Evolutionary conservation across 148 eudicot species (phyloP), one percentile per base, ranked within the genome.

Genomic region (Chenopodium quinoa): DNA sequence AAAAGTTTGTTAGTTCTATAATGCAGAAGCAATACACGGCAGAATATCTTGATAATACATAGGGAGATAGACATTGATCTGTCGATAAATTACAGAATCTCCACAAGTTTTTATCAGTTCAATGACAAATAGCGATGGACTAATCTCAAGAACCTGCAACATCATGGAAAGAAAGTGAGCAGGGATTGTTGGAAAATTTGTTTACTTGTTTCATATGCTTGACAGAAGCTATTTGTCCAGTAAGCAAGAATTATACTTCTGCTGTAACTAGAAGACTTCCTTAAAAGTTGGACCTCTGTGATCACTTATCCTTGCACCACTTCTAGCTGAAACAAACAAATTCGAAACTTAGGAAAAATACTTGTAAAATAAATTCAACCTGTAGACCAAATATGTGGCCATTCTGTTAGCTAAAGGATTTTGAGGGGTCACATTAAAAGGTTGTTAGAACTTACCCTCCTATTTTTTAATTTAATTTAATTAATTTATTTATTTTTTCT

Each of bases 91-190:
- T 34, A 84, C 83, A 79, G 91, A 50, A 87, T 96, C 99, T 69
- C 99, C 99, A 44, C 75, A 82, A 0, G 91, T 84, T 88, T 96
- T 91, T 80, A 89, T 88, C 75, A 96, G 82, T 85, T 96, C 99
- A 73, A 96, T 97, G 40, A 96, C 99, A 66, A 86, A 90, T 69
- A 93, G 75, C 16, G 93, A 85, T 50, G 92, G 90, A 78, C 93
- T 96, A 75, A 96, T 91, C 90, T 96, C 97, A 34, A 92, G 91
- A 1, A 96, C 97, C 98, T 95, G 92, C 81, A 58, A 82, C n/a
- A 58, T 25, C n/a, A 78, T 7, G 74, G 29, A n/a, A 58, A 34
- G 19, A 63, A 54, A 77, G 17, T 25, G 19, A n/a, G 27, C 4
- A 73, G 13, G 47, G 5, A 34, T 34, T 34, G 40, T 34, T 34